These are phyloP conservation scores for Debaryomyces hansenii DNA, from an alignment of 805 yeast species.

Conservation along the genomic window DNA sequence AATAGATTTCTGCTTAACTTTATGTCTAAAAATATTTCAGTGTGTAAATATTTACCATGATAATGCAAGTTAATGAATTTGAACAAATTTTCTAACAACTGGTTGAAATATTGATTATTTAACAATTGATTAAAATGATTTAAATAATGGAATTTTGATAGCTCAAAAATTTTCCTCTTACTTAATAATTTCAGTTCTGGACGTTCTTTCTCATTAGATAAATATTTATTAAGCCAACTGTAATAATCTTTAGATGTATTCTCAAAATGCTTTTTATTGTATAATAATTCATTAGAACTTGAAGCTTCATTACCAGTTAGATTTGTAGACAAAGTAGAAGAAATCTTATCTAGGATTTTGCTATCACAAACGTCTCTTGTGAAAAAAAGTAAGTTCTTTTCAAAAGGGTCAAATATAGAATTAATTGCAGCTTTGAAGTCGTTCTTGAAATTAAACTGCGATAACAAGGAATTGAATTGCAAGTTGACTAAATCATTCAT, in stretches of 20 bases:
- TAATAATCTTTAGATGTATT: constrained; percentile 42
- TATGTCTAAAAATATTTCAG: constrained; percentile 8
- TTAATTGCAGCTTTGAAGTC: constrained; percentile 25
- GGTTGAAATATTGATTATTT: constrained; percentile 42
- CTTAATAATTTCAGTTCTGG: constrained; percentile 39
- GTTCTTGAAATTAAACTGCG: constrained; percentile 21
- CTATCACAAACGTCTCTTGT: constrained; percentile 27
- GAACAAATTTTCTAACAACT: constrained; percentile 35
- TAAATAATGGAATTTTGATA: constrained; percentile 47
- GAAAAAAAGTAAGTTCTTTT: constrained; percentile 28
- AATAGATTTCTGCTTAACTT: constrained; percentile 10
- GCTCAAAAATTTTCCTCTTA: constrained; percentile 40
- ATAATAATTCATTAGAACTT: constrained; percentile 21
- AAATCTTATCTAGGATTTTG: constrained; percentile 27
- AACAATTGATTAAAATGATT: constrained; percentile 36
- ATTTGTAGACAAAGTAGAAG: constrained; percentile 6
- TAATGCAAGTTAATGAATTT: constrained; percentile 27
- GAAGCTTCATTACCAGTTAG: constrained; percentile 9
- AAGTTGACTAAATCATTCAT: constrained; percentile 18
- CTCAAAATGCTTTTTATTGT: constrained; percentile 35
- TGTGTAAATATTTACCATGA: constrained; percentile 13
- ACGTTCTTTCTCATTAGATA: constrained; percentile 44
- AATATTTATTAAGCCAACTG: constrained; percentile 43
- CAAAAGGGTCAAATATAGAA: constrained; percentile 32
- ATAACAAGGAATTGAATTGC: constrained; percentile 25